Conservation (phyloP, 1,139 yeast species). For the Arxiozyma slooffiae region DNA sequence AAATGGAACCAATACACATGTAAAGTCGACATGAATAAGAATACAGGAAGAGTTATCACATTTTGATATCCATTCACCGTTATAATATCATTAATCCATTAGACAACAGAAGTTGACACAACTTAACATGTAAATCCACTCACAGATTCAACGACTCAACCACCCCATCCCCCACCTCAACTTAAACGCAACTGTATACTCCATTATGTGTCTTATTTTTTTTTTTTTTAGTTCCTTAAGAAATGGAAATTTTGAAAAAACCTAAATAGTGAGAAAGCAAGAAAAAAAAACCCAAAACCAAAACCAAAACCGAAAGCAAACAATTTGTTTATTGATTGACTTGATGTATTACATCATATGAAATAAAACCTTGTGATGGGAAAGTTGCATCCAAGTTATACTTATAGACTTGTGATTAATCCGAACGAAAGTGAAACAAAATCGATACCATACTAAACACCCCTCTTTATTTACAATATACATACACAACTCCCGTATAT, state of each 20-base stretch:
- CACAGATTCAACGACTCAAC: not conserved
- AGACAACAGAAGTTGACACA: too few species aligned
- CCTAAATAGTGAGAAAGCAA: not conserved
- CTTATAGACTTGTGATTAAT: not conserved
- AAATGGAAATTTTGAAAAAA: not conserved
- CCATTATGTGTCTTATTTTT: too few species aligned
- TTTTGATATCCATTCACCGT: not conserved
- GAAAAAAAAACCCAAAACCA: too few species aligned
- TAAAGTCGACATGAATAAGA: slow-evolving; percentile 14
- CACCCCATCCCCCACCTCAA: not conserved
- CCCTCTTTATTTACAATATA: too few species aligned
- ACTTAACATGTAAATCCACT: too few species aligned
- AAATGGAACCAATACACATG: slow-evolving; percentile 12
- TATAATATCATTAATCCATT: not conserved
- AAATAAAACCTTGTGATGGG: too few species aligned
- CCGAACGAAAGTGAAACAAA: not conserved
- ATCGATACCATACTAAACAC: not conserved
- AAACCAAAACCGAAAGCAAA: not conserved
- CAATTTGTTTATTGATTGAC: not conserved
- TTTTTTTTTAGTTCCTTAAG: too few species aligned
- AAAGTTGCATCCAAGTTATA: not conserved
- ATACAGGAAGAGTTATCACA: slow-evolving; percentile 12
- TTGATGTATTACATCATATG: not conserved
- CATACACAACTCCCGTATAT: not conserved
- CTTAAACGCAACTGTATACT: too few species aligned